A percentile compares a stretch with the other conserved stretches of the same genome.
Evolutionary conservation across 2,329 filamentous ascomycete genomes (phyloP).

Genomic region (Colletotrichum paranaense): DNA sequence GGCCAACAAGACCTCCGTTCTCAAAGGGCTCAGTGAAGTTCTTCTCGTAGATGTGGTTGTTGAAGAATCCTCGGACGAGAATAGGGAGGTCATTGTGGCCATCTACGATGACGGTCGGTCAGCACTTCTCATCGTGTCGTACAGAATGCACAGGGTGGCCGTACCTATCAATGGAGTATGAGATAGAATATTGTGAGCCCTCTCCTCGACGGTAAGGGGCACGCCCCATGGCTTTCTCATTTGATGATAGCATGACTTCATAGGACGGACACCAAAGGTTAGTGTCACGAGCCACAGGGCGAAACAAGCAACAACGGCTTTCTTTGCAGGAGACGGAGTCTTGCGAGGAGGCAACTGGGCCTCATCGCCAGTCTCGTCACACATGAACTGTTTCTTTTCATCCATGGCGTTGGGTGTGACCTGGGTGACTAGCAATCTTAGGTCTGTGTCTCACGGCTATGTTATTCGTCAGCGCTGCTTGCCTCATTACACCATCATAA

Average conservation of each 20-base stretch:
- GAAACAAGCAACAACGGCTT: constrained; percentile 28
- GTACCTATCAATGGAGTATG: constrained; percentile 63
- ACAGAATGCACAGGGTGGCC: background rate
- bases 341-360: background rate
- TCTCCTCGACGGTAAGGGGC: constrained; percentile 52
- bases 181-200: constrained; percentile 58
- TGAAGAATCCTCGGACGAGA: constrained; percentile 71
- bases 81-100: constrained; percentile 92
- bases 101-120: constrained; percentile 61
- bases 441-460: background rate
- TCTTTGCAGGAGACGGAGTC: constrained; percentile 17
- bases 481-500: background rate
- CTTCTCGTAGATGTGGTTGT: constrained; percentile 81
- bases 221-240: constrained; percentile 38
- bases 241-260: constrained; percentile 33
- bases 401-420: background rate
- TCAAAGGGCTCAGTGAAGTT: constrained; percentile 82
- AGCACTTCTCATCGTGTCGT: background rate
- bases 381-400: constrained; percentile 7
- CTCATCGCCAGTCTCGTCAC: constrained; percentile 16
- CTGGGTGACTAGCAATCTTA: background rate
- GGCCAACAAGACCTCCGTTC: constrained; percentile 72
- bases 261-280: constrained; percentile 7
- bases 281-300: constrained; percentile 31
- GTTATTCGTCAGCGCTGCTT: background rate